Percentiles rank a stretch among this genome's conserved stretches.
Evolutionary conservation across 169 alveolate species (phyloP).

Genomic region (Eimeria tenella): DNA sequence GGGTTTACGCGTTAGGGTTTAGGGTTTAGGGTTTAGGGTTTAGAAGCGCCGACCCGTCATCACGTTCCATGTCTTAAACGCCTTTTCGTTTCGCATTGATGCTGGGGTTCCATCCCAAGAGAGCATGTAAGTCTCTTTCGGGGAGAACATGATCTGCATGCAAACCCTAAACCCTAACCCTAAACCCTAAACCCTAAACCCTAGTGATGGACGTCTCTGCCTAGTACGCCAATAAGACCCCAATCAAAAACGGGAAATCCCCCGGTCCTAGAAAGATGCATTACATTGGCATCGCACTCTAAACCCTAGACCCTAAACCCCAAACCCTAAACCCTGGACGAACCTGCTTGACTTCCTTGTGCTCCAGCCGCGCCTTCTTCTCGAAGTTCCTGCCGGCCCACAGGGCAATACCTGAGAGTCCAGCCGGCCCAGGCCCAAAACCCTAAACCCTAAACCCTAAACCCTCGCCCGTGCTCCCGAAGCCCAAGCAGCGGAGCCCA

Average conservation of each 20-base stretch:
- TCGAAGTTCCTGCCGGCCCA: constrained; percentile 93
- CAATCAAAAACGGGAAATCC: neutral
- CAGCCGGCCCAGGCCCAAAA: neutral
- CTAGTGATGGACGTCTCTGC: neutral
- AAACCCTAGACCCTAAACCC: constrained; percentile 1
- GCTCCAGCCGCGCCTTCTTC: constrained; percentile 90
- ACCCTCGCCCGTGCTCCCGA: neutral
- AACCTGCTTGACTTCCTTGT: constrained; percentile 91
- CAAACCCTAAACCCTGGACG: constrained; percentile 40
- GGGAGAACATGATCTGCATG: constrained; percentile 86
- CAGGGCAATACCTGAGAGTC: constrained; percentile 85
- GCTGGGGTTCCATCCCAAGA: constrained; percentile 94
- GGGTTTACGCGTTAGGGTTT: neutral
- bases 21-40: neutral
- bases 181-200: constrained; percentile 20
- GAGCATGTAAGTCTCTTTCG: constrained; percentile 91
- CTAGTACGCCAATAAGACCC: neutral
- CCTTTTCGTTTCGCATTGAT: constrained; percentile 88
- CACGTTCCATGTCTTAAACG: constrained; percentile 92
- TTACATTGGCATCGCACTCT: neutral
- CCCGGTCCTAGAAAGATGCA: neutral
- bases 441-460: constrained; percentile 25
- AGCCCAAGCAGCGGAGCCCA: too few relatives aligned
- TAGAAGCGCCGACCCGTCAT: constrained; percentile 88
- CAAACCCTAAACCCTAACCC: neutral